Percentiles rank a stretch among this genome's conserved stretches.
Evolutionary conservation across 2,329 filamentous ascomycete genomes (phyloP).

Genomic region (Metarhizium album): DNA sequence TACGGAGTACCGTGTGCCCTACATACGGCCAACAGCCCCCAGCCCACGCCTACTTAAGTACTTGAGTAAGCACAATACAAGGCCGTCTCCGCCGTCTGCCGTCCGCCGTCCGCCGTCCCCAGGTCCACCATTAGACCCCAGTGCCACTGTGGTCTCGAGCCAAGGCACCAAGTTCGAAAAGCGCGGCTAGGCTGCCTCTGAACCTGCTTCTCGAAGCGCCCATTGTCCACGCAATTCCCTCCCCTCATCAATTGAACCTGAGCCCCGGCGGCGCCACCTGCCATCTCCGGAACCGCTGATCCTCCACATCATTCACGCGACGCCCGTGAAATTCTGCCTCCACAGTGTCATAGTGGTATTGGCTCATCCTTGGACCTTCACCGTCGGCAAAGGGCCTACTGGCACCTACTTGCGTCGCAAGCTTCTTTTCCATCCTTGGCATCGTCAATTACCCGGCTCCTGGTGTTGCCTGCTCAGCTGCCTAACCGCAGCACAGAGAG

Average conservation of each 20-base stretch:
- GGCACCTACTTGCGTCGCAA: neutral
- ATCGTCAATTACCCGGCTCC: neutral
- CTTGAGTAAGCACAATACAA: neutral
- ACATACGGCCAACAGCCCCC: no score
- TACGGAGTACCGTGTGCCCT: no score
- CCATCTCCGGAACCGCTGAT: constrained; percentile 9
- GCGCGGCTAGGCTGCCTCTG: no score
- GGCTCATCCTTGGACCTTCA: neutral
- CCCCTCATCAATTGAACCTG: no score
- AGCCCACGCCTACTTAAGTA: neutral
- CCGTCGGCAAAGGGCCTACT: no score
- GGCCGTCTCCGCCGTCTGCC: no score
- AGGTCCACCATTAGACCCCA: no score
- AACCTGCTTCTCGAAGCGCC: no score
- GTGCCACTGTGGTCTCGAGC: no score
- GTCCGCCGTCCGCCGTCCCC: no score
- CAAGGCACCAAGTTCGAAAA: neutral
- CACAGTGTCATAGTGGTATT: neutral
- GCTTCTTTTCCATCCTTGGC: neutral
- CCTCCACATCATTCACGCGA: constrained; percentile 3
- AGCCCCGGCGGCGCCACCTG: constrained; percentile 10
- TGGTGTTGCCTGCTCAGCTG: constrained; percentile 4
- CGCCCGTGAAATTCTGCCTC: neutral
- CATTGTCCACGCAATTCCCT: no score
- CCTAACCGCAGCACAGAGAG: neutral